Evolutionary conservation across 352 stramenopile genomes (phyloP), one percentile per base, ranked within the genome.

Genomic region (Globisporangium heterothallicum): DNA sequence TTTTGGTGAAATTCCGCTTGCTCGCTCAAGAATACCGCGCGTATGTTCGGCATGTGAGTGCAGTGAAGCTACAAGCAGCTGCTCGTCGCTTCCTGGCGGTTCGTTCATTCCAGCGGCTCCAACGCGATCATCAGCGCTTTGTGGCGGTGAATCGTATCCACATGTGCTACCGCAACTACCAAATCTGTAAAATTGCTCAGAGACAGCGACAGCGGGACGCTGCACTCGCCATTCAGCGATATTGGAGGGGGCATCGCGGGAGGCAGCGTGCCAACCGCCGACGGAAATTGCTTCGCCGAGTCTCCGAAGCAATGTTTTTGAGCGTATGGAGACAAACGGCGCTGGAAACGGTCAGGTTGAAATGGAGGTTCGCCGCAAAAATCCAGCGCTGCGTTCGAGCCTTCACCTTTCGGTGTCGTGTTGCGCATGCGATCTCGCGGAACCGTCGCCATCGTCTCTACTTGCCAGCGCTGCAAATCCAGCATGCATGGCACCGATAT

Each of bases 71-170:
- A 42, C 68, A 78, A 36, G 44, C 18, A 1, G 26, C 21, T 0
- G 48, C 58, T 19, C 52, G 68, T 4, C 38, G 42, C 4, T 70
- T 58, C 18, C 36, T 72, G 10, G 61, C 62, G 1, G 53, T 32
- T 0, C 42, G 43, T 9, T 18, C 49, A n/a, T 59, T 66, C 32
- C 41, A 43, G 14, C 29, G 49, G 12, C 46, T 72, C 3, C 53
- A 66, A 24, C 27, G 8, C 19, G 19, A 53, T 0, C 65, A 63
- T 18, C 26, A 27, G 19, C 47, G 36, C 2, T 24, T 56, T 4
- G 16, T 56, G 3, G 68, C 64, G 5, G 65, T 65, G 0, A 7
- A 21, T 6, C 42, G 46, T 5, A 63, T 78, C 22, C 65, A 78
- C 22, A 42, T 42, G 5, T 38, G 49, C 38, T 78, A 69, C 34